Evolutionary conservation across 176 grass and related monocot species (phyloP), one percentile per base, ranked within the genome.

Genomic region (Avena atlantica): DNA sequence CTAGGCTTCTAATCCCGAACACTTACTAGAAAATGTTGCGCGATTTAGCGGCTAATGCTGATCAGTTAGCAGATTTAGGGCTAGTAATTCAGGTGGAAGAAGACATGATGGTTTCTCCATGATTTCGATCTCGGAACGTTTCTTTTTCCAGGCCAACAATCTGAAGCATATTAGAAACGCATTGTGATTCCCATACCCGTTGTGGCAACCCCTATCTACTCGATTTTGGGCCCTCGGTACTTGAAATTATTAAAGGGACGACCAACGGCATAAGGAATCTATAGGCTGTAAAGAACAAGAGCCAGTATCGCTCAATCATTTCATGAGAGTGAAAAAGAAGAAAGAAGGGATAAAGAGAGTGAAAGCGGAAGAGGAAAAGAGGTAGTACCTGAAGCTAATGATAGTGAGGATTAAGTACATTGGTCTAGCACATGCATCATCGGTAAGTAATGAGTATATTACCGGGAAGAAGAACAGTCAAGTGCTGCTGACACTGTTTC

Each of bases 231-330:
- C 20, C 68, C 76, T 91, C 76, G 23, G 68, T 49, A 81, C 76
- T 81, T 85, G 82, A 27, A 80, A 91, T 91, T 79, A 88, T 91
- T 78, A 83, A 92, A 89, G 79, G 74, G 66, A 15, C 50, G 40
- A 42, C 6, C 6, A 83, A 66, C 44, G 63, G 62, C 63, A 67
- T 25, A 74, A 89, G 78, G 87, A 83, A 92, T 92, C 79, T 89
- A 79, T 76, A 50, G 65, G 83, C 87, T 88, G 87, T 83, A 89
- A 88, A 92, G 87, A 82, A 56, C 17, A 89, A 64, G 66, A 74
- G 80, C 83, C 70, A 72, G 86, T 88, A 48, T 81, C 69, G 78
- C 61, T 56, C 78, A 88, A 82, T 82, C 87, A 92, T 83, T 72
- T 82, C 87, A 86, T 67, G 78, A 78, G 50, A 36, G 31, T 14